Evolutionary conservation across 139 green algal genomes (phyloP), one percentile per base, ranked within the genome.

Genomic region (Zygnema circumcarinatum): DNA sequence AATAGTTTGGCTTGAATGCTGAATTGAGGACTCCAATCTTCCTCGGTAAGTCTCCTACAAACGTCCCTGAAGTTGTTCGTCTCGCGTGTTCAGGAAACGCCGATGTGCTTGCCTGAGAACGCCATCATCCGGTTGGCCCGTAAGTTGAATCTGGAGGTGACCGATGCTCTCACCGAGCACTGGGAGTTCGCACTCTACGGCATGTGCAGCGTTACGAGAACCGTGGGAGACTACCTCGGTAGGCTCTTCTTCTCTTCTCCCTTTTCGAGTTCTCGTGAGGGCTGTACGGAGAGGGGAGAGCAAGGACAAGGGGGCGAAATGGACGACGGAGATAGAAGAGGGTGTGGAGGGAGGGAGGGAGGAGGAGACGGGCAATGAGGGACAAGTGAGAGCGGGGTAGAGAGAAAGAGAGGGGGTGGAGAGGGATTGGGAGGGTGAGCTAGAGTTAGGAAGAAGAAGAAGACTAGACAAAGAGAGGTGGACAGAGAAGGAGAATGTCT

Each of bases 401-500:
- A n/a, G n/a, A n/a, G n/a, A n/a, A n/a, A n/a, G n/a, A n/a, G n/a
- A n/a, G n/a, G n/a, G 11, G 69, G 11, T 40, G 69, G 69, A 78
- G 69, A 78, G 69, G 11, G 69, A 78, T 3, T 3, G 36, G 11
- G 69, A 78, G 69, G 69, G 69, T 7, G 16, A 42, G 69, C 35
- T 3, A 41, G 69, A 42, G 69, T 29, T 25, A 41, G 69, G 16
- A 41, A 78, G 69, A 41, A 11, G 69, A 42, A 78, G 11, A 78
- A 25, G 69, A 11, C 29, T 29, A 42, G 69, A 78, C 7, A 11
- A 11, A 78, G 36, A 78, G 69, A 42, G 69, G 35, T 3, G 11
- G 69, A 42, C 7, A 41, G 69, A 42, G 69, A 78, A 11, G 69
- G 69, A 78, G 69, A 62, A 62, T n/a, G n/a, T n/a, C n/a, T n/a